phyloP scores from a whole-genome alignment of 164 flowering plant species.

The Akebia trifoliata region DNA sequence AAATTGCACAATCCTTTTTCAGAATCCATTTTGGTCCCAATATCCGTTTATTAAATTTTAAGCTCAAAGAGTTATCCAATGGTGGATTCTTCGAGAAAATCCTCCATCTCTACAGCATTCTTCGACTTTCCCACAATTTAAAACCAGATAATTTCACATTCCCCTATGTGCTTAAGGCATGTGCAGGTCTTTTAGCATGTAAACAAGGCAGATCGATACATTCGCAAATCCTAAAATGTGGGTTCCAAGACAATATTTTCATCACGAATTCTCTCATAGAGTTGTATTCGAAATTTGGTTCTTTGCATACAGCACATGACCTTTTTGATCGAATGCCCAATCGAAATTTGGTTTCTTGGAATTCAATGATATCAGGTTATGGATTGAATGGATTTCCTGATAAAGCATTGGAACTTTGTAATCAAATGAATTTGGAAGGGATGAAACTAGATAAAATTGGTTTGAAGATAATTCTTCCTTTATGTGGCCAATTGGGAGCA shows the following conservation, averaged over 20 bases:
- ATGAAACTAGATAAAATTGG: slow-evolving; percentile 11
- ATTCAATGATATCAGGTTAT: too few species aligned
- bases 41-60: slow-evolving; percentile 3
- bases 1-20: slow-evolving; percentile 10
- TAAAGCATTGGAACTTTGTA: slow-evolving; percentile 17
- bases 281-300: slow-evolving; percentile 15
- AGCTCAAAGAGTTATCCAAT: background rate
- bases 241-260: background rate
- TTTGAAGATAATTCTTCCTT: slow-evolving; percentile 17
- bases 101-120: slow-evolving; percentile 12
- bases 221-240: slow-evolving; percentile 11
- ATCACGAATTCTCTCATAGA: slow-evolving; percentile 14
- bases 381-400: slow-evolving; percentile 5
- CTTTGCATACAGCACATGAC: slow-evolving; percentile 6
- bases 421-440: slow-evolving; percentile 9
- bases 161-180: slow-evolving; percentile 18
- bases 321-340: slow-evolving; percentile 16
- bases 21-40: slow-evolving; percentile 1
- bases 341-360: too few species aligned
- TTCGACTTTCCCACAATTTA: background rate
- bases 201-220: slow-evolving; percentile 10
- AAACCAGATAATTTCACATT: slow-evolving; percentile 16
- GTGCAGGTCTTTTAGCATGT: slow-evolving; percentile 3
- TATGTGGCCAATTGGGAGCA: slow-evolving; percentile 11
- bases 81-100: slow-evolving; percentile 4